These are phyloP conservation scores for Ustilago shanxiensis DNA, from an alignment of 1,284 basidiomycete genomes.

Conservation along the genomic window DNA sequence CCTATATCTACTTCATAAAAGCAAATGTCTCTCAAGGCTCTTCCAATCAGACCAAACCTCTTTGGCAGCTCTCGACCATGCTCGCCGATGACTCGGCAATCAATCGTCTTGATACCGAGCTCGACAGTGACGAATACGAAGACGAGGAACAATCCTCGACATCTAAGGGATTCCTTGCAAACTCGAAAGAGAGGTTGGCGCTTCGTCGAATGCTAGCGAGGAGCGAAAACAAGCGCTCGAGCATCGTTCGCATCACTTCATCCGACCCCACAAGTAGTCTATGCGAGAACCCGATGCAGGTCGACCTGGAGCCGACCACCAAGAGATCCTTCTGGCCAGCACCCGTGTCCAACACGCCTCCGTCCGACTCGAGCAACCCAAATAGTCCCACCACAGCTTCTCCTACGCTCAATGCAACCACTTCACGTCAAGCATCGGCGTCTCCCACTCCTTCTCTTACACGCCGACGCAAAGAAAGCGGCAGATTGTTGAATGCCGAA, in stretches of 20 bases:
- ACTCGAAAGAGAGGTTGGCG: constrained; percentile 34
- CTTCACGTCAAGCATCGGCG: constrained; percentile 1
- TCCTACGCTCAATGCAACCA: background rate
- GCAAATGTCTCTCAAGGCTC: background rate
- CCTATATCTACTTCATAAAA: constrained; percentile 8
- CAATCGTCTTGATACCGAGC: constrained; percentile 25
- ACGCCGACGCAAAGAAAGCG: constrained; percentile 27
- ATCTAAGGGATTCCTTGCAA: constrained; percentile 28
- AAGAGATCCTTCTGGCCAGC: constrained; percentile 39
- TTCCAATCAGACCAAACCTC: constrained; percentile 17
- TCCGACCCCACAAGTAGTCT: constrained; percentile 62
- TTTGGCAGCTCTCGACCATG: constrained; percentile 29
- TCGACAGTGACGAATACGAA: constrained; percentile 50
- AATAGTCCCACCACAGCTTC: constrained; percentile 6
- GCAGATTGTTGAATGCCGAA: constrained; percentile 9
- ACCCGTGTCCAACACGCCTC: constrained; percentile 10
- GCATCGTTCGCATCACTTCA: constrained; percentile 56
- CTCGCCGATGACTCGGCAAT: constrained; percentile 22
- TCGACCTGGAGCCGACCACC: constrained; percentile 49
- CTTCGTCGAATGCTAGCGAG: constrained; percentile 26
- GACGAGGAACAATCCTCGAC: constrained; percentile 38
- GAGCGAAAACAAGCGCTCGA: constrained; percentile 25
- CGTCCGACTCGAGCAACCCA: constrained; percentile 16
- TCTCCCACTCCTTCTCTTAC: constrained; percentile 9
- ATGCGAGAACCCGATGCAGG: constrained; percentile 53